Percentiles rank a stretch among this genome's conserved stretches.
Evolutionary conservation across 2,329 filamentous ascomycete species (phyloP).

Genomic region (Periglandula ipomoeae): DNA sequence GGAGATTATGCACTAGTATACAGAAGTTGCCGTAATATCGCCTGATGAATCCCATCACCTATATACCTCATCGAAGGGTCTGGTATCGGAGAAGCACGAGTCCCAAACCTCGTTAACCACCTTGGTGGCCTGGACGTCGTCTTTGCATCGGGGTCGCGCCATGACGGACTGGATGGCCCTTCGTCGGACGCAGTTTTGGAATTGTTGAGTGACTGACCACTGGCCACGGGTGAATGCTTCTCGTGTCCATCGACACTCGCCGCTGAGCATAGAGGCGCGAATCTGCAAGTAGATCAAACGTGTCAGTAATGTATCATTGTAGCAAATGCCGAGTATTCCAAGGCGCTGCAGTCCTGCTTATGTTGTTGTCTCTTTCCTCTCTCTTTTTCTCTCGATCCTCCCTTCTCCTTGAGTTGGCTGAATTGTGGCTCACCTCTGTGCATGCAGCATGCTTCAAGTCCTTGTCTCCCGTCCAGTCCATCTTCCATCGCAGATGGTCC

Average conservation of each 20-base stretch:
- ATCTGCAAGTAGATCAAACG: constrained; percentile 47
- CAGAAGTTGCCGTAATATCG: background rate
- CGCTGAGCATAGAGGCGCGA: constrained; percentile 81
- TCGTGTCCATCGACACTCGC: constrained; percentile 83
- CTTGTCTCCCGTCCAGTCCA: constrained; percentile 64
- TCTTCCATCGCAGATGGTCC: constrained; percentile 85
- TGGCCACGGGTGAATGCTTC: constrained; percentile 81
- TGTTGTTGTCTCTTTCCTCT: too few species aligned
- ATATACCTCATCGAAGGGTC: constrained; percentile 96
- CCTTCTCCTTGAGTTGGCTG: background rate
- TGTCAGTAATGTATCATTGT: background rate
- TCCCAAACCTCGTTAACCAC: constrained; percentile 98
- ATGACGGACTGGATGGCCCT: constrained; percentile 73
- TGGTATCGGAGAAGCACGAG: constrained; percentile 87
- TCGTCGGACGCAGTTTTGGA: constrained; percentile 82
- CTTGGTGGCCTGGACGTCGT: constrained; percentile 76
- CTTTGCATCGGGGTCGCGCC: constrained; percentile 69
- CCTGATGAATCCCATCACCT: constrained; percentile 37
- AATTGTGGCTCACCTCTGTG: constrained; percentile 59
- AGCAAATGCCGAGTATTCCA: background rate
- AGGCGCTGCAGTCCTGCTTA: too few species aligned
- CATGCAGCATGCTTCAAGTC: constrained; percentile 85
- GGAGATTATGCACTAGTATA: constrained; percentile 8
- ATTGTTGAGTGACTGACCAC: constrained; percentile 82
- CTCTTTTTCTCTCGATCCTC: background rate